These are phyloP conservation scores for Neonectria magnoliae DNA, from an alignment of 2,329 filamentous ascomycete species.

Conservation along the genomic window DNA sequence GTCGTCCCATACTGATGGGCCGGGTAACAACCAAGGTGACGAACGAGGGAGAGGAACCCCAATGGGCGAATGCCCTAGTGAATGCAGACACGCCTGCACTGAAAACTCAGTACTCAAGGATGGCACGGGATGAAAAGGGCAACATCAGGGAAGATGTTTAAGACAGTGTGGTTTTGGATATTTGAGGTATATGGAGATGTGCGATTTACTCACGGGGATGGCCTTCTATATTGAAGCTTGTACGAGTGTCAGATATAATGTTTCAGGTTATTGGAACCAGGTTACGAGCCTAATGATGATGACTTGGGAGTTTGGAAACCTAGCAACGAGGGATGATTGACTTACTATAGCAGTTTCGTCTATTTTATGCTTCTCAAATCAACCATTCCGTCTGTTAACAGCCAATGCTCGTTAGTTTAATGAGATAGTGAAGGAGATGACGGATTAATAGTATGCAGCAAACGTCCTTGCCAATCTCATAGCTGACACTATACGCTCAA, in stretches of 20 bases:
- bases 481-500: no score
- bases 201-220: neutral
- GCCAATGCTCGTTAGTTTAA: neutral
- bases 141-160: slow-evolving; percentile 22
- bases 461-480: no score
- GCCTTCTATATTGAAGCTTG: neutral
- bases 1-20: slow-evolving; percentile 51
- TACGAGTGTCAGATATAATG: neutral
- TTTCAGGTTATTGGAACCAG: neutral
- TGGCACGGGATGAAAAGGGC: slow-evolving; percentile 42
- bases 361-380: neutral
- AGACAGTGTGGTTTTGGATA: neutral
- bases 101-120: slow-evolving; percentile 48
- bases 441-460: no score
- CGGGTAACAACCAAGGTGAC: slow-evolving; percentile 39
- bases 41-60: slow-evolving; percentile 33
- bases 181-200: neutral
- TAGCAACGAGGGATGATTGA: neutral
- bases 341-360: neutral
- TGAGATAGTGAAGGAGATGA: no score
- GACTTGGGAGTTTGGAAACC: neutral
- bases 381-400: neutral
- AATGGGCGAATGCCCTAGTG: slow-evolving; percentile 50
- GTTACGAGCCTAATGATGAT: neutral
- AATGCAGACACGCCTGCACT: slow-evolving; percentile 44